Conservation (phyloP, 352 stramenopile genomes). For the Nothophytophthora sp. region DNA sequence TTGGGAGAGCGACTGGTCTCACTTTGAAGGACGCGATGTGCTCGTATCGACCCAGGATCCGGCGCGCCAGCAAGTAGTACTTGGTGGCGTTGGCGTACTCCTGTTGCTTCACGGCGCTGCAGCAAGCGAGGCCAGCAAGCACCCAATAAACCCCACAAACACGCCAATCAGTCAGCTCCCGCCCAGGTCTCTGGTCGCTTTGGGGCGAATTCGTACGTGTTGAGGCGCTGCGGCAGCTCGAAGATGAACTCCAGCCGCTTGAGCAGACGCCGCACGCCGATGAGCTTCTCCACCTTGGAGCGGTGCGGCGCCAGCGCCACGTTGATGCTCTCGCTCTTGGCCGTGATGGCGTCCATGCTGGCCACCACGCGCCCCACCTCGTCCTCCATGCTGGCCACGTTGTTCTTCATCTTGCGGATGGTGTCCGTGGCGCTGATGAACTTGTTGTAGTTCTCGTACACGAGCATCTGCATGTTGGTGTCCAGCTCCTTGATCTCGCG, state of each 20-base stretch:
- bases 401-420: conserved; percentile 96
- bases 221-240: conserved; percentile 92
- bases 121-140: neutral
- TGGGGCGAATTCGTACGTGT: too few species aligned
- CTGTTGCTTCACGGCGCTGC: conserved; percentile 83
- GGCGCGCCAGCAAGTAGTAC: conserved; percentile 84
- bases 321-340: conserved; percentile 89
- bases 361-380: conserved; percentile 86
- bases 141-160: neutral
- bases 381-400: conserved; percentile 91
- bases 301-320: conserved; percentile 79
- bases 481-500: conserved; percentile 95
- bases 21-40: conserved; percentile 91
- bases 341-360: conserved; percentile 90
- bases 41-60: conserved; percentile 87
- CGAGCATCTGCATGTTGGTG: conserved; percentile 99
- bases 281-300: conserved; percentile 96
- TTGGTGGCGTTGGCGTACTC: conserved; percentile 87
- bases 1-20: too few species aligned
- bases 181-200: too few species aligned
- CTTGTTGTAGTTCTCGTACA: conserved; percentile 99
- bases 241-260: conserved; percentile 98
- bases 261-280: conserved; percentile 95
- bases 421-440: conserved; percentile 99
- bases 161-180: neutral